Conservation (phyloP, 2,329 filamentous ascomycete genomes). For the Clonostachys solani region DNA sequence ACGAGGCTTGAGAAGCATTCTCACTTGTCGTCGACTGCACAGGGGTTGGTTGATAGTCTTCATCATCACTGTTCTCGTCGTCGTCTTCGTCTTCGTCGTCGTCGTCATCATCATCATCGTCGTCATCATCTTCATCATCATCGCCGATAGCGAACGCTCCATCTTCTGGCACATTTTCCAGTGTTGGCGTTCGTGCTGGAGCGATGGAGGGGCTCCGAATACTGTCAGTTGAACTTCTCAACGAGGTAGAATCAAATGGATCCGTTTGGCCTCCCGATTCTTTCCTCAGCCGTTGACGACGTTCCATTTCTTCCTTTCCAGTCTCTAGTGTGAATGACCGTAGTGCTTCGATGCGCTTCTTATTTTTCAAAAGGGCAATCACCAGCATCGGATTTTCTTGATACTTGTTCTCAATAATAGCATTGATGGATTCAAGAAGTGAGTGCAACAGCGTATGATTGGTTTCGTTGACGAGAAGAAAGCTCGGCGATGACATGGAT, state of each 20-base stretch:
- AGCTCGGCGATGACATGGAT: conserved; percentile 91
- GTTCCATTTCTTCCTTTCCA: conserved; percentile 86
- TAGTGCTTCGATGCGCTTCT: conserved; percentile 79
- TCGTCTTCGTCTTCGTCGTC: conserved; percentile 49
- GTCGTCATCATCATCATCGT: conserved; percentile 48
- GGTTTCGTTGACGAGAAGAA: conserved; percentile 85
- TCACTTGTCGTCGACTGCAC: conserved; percentile 61
- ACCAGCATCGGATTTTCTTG: conserved; percentile 76
- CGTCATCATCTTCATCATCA: conserved; percentile 60
- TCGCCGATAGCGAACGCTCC: conserved; percentile 85
- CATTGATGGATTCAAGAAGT: conserved; percentile 82
- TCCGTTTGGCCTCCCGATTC: conserved; percentile 50
- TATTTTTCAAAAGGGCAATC: conserved; percentile 73
- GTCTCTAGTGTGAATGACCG: conserved; percentile 88
- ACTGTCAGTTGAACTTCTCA: conserved; percentile 64
- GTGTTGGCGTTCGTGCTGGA: conserved; percentile 13
- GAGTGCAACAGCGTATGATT: conserved; percentile 81
- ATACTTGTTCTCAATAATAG: conserved; percentile 86
- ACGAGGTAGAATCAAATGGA: conserved; percentile 40
- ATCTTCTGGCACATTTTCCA: conserved; percentile 51
- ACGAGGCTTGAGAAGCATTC: conserved; percentile 61
- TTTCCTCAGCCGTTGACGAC: conserved; percentile 67
- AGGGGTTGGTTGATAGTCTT: conserved; percentile 49
- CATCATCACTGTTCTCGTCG: conserved; percentile 49
- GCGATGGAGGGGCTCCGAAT: conserved; percentile 51